Conservation (phyloP, 192 early-diverging fungal genomes). For the Coemansia sp. region DNA sequence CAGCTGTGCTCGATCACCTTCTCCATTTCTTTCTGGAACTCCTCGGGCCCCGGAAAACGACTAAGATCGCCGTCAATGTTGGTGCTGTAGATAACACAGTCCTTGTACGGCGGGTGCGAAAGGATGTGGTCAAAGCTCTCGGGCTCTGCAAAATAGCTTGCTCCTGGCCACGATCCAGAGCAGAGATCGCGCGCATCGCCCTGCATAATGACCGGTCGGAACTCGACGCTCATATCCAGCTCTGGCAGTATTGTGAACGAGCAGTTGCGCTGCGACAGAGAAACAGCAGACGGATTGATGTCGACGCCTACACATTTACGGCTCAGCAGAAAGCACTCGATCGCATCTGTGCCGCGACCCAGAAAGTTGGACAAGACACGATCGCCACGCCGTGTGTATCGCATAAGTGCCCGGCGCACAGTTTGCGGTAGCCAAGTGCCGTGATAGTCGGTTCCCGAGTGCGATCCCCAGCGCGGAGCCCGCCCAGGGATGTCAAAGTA, state of each 20-base stretch:
- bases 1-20: constrained; percentile 69
- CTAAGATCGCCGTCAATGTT: constrained; percentile 84
- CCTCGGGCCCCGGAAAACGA: constrained; percentile 70
- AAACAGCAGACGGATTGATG: constrained; percentile 84
- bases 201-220: constrained; percentile 78
- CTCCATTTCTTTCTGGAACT: constrained; percentile 75
- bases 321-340: constrained; percentile 79
- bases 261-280: constrained; percentile 82
- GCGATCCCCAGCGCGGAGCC: constrained; percentile 88
- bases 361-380: constrained; percentile 87
- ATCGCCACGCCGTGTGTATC: constrained; percentile 75
- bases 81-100: constrained; percentile 82
- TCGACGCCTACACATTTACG: constrained; percentile 81
- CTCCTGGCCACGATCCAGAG: constrained; percentile 47
- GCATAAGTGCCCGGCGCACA: constrained; percentile 71
- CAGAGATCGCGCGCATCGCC: constrained; percentile 74
- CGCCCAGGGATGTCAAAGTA: constrained; percentile 91
- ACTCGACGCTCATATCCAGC: constrained; percentile 65
- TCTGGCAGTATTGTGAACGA: constrained; percentile 73
- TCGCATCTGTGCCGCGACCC: constrained; percentile 92
- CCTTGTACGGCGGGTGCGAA: constrained; percentile 94
- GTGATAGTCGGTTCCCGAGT: constrained; percentile 90
- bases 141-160: constrained; percentile 62
- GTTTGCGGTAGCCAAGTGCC: constrained; percentile 94
- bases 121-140: constrained; percentile 85